A percentile compares a stretch with the other conserved stretches of the same genome.
These are phyloP conservation scores for Russula brevipes DNA, from an alignment of 768 basidiomycete genomes.

Conservation along the genomic window DNA sequence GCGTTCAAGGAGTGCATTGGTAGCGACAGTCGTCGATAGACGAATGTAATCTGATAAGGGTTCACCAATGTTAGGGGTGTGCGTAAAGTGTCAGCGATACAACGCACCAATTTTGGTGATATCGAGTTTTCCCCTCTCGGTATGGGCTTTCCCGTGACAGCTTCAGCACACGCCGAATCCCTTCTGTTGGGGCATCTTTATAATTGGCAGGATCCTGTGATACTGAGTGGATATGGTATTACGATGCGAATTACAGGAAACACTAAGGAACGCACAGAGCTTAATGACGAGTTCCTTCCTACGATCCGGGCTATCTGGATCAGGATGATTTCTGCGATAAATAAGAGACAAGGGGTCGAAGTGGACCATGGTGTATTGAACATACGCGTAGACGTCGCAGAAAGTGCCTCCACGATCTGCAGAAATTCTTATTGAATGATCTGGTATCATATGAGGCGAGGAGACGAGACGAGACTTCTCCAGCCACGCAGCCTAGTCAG, in stretches of 20 bases:
- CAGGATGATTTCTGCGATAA: conserved; percentile 59
- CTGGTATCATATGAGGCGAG: conserved; percentile 39
- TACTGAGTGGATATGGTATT: conserved; percentile 42
- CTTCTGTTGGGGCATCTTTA: conserved; percentile 89
- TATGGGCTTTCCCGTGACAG: conserved; percentile 62
- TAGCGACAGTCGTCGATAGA: conserved; percentile 91
- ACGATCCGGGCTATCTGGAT: conserved; percentile 53
- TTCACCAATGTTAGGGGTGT: not conserved
- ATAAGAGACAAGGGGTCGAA: not conserved
- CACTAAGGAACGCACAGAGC: conserved; percentile 50
- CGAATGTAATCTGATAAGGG: conserved; percentile 74
- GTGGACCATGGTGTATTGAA: conserved; percentile 8
- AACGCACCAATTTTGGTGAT: conserved; percentile 75
- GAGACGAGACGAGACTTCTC: too few relatives aligned
- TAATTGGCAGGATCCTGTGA: conserved; percentile 89
- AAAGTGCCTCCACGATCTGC: conserved; percentile 91
- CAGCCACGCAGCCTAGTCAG: too few relatives aligned
- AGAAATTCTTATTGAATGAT: conserved; percentile 77
- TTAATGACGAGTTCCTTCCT: conserved; percentile 86
- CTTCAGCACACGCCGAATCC: conserved; percentile 79
- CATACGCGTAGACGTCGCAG: conserved; percentile 81
- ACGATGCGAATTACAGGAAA: not conserved
- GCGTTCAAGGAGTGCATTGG: conserved; percentile 91
- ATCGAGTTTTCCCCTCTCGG: conserved; percentile 60
- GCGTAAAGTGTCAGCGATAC: not conserved